Base-by-base conservation (phyloP, 176 grass and related monocot genomes). In the Poa annua region DNA sequence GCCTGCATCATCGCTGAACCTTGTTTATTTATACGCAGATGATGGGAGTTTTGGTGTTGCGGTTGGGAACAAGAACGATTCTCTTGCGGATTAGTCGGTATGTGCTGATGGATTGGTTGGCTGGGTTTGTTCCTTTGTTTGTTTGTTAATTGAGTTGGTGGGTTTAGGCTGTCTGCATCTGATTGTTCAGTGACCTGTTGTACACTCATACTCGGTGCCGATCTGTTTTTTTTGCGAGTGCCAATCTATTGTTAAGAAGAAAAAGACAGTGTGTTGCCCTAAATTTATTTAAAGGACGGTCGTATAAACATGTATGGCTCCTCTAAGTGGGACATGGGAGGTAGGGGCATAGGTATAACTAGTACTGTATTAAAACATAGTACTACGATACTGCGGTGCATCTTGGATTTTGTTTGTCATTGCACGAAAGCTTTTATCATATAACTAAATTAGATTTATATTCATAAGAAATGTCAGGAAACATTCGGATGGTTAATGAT, bases 101-200 rank as follows among this genome's bases (percentile, higher is more conserved):
- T 39, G 53, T 38, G 63, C 4, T 4, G 44, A 54, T 80, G 42
- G 59, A 65, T 69, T 22, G 22, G 4, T 82, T 82, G 34, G 52
- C 47, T 74, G 22, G 20, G 69, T 15, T 10, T 49, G 22, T 6
- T 49, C 42, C 48, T 63, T 11, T n/a, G 29, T 71, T 4, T 49
- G 73, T 78, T 71, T 8, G 6, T 47, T 29, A 15, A 47, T 29
- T 51, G 1, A 34, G 71, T 47, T 7, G 16, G 25, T 74, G 71
- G 71, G 16, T 20, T 74, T 49, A 74, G 45, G 47, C 39, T 65
- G 21, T 74, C 47, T 74, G 56, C 34, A 22, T 86, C 60, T 73
- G 44, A 65, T 74, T 73, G 69, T 66, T 75, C 68, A 78, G 42
- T 69, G 53, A 61, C 12, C 51, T 76, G 79, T 29, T 6, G 4